Conservation (phyloP, 331 rosid genomes). For the Quercus phellos region DNA sequence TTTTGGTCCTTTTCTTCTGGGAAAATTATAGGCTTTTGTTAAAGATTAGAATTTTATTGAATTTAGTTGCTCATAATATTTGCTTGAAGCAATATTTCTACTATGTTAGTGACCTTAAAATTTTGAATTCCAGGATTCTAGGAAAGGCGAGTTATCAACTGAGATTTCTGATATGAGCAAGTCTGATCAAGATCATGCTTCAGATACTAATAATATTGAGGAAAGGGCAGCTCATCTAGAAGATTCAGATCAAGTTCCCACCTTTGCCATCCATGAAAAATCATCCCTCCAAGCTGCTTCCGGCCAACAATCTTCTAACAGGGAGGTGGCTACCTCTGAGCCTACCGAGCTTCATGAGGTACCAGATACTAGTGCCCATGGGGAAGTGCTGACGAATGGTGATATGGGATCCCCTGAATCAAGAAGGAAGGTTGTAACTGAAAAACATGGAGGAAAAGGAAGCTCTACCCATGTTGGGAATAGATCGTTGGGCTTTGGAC, state of each 20-base stretch:
- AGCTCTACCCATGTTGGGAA: conserved; percentile 38
- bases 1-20: conserved; percentile 11
- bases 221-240: conserved; percentile 38
- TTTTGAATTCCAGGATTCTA: conserved; percentile 47
- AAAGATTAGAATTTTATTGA: conserved; percentile 13
- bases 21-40: conserved; percentile 11
- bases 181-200: conserved; percentile 42
- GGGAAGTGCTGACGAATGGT: conserved; percentile 57
- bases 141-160: conserved; percentile 41
- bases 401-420: conserved; percentile 56
- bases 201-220: conserved; percentile 43
- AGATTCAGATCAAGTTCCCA: conserved; percentile 71
- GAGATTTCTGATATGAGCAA: conserved; percentile 40
- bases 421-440: conserved; percentile 28
- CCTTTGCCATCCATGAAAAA: conserved; percentile 65
- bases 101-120: conserved; percentile 24
- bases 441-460: conserved; percentile 57
- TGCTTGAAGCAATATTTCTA: conserved; percentile 10
- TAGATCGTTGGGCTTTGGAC: conserved; percentile 65
- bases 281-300: conserved; percentile 52
- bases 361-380: conserved; percentile 34
- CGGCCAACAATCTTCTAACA: conserved; percentile 34
- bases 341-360: conserved; percentile 39
- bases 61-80: conserved; percentile 1
- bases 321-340: conserved; percentile 44